Percentiles rank a stretch among this genome's conserved stretches.
These are phyloP conservation scores for Trichoderma koningiopsis DNA, from an alignment of 2,329 filamentous ascomycete species.

Conservation along the genomic window DNA sequence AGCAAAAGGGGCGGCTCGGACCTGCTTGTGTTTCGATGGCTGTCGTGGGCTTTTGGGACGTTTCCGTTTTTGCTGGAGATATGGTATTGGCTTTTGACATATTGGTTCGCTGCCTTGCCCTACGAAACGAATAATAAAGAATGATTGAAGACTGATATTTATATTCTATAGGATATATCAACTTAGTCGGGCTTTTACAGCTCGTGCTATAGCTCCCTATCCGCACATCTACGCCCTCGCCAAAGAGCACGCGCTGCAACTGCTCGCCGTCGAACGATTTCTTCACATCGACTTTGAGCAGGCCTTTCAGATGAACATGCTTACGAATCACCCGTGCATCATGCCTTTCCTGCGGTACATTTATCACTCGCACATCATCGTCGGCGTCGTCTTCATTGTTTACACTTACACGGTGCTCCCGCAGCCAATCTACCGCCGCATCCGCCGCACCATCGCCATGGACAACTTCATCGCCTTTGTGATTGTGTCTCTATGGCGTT, in stretches of 20 bases:
- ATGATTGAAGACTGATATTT: background rate
- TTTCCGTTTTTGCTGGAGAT: conserved; percentile 20
- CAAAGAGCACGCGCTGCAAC: background rate
- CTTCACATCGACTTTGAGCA: conserved; percentile 14
- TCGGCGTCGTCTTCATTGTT: conserved; percentile 13
- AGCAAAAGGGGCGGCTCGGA: background rate
- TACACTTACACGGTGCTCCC: conserved; percentile 1
- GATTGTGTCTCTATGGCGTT: background rate
- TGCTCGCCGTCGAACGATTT: background rate
- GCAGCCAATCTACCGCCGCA: background rate
- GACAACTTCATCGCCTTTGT: conserved; percentile 10
- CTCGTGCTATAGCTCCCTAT: background rate
- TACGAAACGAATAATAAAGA: background rate
- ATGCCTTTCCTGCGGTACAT: background rate
- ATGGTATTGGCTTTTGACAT: conserved; percentile 18
- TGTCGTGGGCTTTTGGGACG: conserved; percentile 13
- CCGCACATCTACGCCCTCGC: conserved; percentile 12
- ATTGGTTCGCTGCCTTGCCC: background rate
- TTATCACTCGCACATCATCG: conserved; percentile 13
- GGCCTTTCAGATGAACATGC: background rate
- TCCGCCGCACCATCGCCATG: conserved; percentile 12
- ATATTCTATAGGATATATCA: background rate
- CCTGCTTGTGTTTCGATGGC: background rate
- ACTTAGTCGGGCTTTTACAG: conserved; percentile 7
- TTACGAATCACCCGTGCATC: background rate